phyloP scores from a whole-genome alignment of 1,284 basidiomycete species.

The Malassezia slooffiae region DNA sequence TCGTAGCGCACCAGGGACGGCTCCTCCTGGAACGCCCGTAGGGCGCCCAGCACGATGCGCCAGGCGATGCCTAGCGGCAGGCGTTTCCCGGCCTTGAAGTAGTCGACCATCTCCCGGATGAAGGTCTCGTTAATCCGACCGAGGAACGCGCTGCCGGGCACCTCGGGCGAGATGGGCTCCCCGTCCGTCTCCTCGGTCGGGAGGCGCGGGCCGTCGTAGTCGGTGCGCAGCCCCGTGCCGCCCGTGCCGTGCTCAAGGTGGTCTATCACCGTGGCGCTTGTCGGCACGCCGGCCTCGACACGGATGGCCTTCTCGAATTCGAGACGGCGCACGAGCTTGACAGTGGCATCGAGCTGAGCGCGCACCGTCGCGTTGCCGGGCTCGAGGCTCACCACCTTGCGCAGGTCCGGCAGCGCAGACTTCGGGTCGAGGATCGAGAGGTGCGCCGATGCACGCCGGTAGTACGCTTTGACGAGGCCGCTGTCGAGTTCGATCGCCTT shows the following conservation, averaged over 20 bases:
- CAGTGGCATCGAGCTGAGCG: conserved; percentile 71
- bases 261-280: conserved; percentile 25
- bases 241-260: conserved; percentile 32
- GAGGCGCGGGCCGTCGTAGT: conserved; percentile 34
- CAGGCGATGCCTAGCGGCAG: conserved; percentile 69
- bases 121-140: conserved; percentile 56
- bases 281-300: conserved; percentile 28
- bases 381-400: conserved; percentile 63
- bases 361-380: conserved; percentile 72
- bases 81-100: conserved; percentile 82
- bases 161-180: conserved; percentile 52
- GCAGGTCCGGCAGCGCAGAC: conserved; percentile 36
- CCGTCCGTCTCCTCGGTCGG: conserved; percentile 16
- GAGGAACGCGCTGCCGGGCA: conserved; percentile 18
- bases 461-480: conserved; percentile 82
- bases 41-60: conserved; percentile 85
- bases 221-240: conserved; percentile 19
- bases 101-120: conserved; percentile 72
- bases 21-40: conserved; percentile 64
- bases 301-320: conserved; percentile 43
- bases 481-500: conserved; percentile 80
- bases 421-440: conserved; percentile 62
- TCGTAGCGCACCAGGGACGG: conserved; percentile 69
- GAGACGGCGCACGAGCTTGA: conserved; percentile 64
- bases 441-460: conserved; percentile 80